Evolutionary conservation across 2,329 filamentous ascomycete genomes (phyloP), one percentile per base, ranked within the genome.

Genomic region (Sporothrix luriei): DNA sequence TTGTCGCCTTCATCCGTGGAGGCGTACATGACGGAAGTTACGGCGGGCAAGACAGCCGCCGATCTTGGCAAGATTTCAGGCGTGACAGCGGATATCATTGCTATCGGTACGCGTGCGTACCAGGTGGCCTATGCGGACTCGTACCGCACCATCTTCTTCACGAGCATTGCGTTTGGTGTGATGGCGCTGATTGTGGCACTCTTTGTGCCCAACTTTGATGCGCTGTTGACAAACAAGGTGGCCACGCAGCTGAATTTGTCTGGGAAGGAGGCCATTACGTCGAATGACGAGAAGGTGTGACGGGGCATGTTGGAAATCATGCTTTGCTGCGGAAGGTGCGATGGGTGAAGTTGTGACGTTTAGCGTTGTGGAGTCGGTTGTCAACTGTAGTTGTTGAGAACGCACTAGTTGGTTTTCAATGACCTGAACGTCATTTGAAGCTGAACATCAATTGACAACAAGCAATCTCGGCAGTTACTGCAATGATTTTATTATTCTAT

Each of bases 121-220:
- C 72, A 76, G 67, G 68, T 73, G 40, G 78, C 77, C 4, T 74
- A 73, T 68, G 70, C 75, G 1, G 74, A 78, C 48, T 75, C 77
- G 6, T 77, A 76, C 65, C 69, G 73, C 33, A 77, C 77, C 1
- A 76, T 80, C 4, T 79, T 73, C 59, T 66, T 78, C 13, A 72
- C 68, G 21, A 75, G 73, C 9, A 71, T 78, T 59, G 76, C 75
- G 2, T 78, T 78, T 69, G 68, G 68, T 29, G 75, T 73, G 4
- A 21, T 77, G 4, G 75, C 72, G 3, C 70, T 77, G 19, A 65
- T 73, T 29, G n/a, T 70, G 24, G 70, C 54, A 10, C 69, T 66
- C 26, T 72, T 71, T 19, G 68, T 71, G 40, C 71, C 73, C 19
- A 72, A 73, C 68, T 68, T 59, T 26, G 70, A 73, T 3, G 49